Percentiles rank a stretch among this genome's conserved stretches.
Conservation (phyloP, 2,329 filamentous ascomycete genomes). For the Aspergillus persii region DNA sequence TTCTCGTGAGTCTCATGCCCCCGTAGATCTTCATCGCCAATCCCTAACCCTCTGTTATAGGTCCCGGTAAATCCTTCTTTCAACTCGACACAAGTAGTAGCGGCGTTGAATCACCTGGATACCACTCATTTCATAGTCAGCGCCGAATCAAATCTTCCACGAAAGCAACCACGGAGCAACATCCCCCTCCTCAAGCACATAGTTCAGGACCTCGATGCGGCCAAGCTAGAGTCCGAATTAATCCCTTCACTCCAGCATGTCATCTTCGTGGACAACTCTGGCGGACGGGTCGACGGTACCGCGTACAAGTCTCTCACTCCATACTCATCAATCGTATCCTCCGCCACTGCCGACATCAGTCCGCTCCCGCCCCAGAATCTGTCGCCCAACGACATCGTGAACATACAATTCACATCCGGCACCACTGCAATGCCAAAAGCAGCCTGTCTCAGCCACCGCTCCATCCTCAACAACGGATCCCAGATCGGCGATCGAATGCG, state of each 20-base stretch:
- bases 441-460: slow-evolving; percentile 78
- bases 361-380: slow-evolving; percentile 46
- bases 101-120: slow-evolving; percentile 73
- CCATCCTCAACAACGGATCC: slow-evolving; percentile 88
- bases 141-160: slow-evolving; percentile 79
- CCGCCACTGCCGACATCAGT: slow-evolving; percentile 40
- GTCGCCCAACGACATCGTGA: slow-evolving; percentile 71
- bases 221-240: slow-evolving; percentile 50
- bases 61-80: slow-evolving; percentile 92
- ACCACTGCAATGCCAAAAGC: slow-evolving; percentile 90
- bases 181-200: slow-evolving; percentile 56
- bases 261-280: slow-evolving; percentile 76
- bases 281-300: slow-evolving; percentile 50
- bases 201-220: slow-evolving; percentile 46
- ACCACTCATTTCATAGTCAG: slow-evolving; percentile 75
- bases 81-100: slow-evolving; percentile 72
- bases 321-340: slow-evolving; percentile 47
- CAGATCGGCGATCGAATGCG: slow-evolving; percentile 85
- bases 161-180: slow-evolving; percentile 61
- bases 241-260: slow-evolving; percentile 70
- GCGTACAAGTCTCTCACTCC: slow-evolving; percentile 44
- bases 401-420: slow-evolving; percentile 97
- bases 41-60: slow-evolving; percentile 32
- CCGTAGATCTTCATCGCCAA: not conserved
- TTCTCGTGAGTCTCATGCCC: slow-evolving; percentile 57